Percentiles rank a stretch among this genome's conserved stretches.
Evolutionary conservation across 176 grass and related monocot species (phyloP).

Genomic region (Dendrocalamus sinicus): DNA sequence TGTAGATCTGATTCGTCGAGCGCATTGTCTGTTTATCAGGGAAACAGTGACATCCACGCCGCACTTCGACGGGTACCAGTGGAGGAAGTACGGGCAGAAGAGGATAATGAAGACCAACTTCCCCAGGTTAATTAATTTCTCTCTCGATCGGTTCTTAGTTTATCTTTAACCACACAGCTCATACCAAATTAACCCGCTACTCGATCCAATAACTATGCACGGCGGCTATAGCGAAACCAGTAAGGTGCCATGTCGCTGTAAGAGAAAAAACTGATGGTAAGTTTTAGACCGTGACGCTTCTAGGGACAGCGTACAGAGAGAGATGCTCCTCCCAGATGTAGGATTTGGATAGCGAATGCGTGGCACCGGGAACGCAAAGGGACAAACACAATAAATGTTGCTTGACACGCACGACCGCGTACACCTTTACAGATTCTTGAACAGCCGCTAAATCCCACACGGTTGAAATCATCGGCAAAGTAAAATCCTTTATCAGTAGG

Average conservation of each 20-base stretch:
- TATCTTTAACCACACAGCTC: not conserved
- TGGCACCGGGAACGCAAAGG: not conserved
- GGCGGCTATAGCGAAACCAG: not conserved
- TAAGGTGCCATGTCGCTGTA: not conserved
- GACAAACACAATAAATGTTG: conserved; percentile 11
- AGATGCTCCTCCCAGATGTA: not conserved
- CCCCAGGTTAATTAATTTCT: conserved; percentile 51
- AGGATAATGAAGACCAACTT: conserved; percentile 47
- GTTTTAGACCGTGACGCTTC: conserved; percentile 24
- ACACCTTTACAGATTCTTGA: conserved; percentile 4
- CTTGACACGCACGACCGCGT: conserved; percentile 1
- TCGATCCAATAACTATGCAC: not conserved
- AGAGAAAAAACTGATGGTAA: not conserved
- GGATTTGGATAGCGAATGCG: not conserved
- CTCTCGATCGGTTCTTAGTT: not conserved
- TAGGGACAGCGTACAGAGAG: not conserved
- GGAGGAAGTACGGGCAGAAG: conserved; percentile 83
- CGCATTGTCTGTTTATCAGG: conserved; percentile 35
- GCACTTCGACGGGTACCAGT: conserved; percentile 56
- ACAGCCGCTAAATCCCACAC: conserved; percentile 31
- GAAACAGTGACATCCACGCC: conserved; percentile 37
- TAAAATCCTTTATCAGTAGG: not conserved
- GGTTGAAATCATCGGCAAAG: not conserved
- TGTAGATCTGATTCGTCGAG: not conserved
- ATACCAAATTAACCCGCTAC: not conserved